These are phyloP conservation scores for Blastobotrys illinoisensis DNA, from an alignment of 1,139 yeast species.

Conservation along the genomic window DNA sequence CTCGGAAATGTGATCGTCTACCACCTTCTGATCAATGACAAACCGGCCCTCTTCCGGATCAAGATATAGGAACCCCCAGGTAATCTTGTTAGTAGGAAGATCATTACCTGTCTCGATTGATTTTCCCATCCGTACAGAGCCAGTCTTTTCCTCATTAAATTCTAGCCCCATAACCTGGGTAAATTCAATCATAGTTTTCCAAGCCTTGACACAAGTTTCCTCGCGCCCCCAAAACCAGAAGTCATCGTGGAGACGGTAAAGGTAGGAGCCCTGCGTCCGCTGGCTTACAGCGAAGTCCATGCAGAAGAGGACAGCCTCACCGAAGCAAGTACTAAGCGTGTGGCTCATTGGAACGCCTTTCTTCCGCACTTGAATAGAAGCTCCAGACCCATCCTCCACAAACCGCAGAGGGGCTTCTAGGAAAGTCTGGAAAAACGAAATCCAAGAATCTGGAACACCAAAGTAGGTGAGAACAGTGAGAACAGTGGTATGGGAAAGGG, in stretches of 20 bases:
- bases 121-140: conserved; percentile 13
- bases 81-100: conserved; percentile 15
- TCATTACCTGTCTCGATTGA: background rate
- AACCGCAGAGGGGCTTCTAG: conserved; percentile 13
- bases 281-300: conserved; percentile 17
- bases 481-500: conserved; percentile 14
- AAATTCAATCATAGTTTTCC: conserved; percentile 15
- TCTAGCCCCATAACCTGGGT: conserved; percentile 16
- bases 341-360: conserved; percentile 17
- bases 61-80: conserved; percentile 17
- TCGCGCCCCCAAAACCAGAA: conserved; percentile 20
- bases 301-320: conserved; percentile 16
- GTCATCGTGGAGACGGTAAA: conserved; percentile 20
- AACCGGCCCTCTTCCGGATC: conserved; percentile 8
- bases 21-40: conserved; percentile 12
- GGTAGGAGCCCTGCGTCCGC: conserved; percentile 11
- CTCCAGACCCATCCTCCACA: conserved; percentile 4
- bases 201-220: conserved; percentile 14
- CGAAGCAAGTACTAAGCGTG: conserved; percentile 15
- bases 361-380: conserved; percentile 5
- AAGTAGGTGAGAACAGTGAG: conserved; percentile 15
- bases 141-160: conserved; percentile 19
- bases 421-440: conserved; percentile 14
- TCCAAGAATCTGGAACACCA: conserved; percentile 16
- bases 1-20: conserved; percentile 16